Evolutionary conservation across 2,329 filamentous ascomycete species (phyloP), one percentile per base, ranked within the genome.

Genomic region (Akanthomyces uredinophilus): DNA sequence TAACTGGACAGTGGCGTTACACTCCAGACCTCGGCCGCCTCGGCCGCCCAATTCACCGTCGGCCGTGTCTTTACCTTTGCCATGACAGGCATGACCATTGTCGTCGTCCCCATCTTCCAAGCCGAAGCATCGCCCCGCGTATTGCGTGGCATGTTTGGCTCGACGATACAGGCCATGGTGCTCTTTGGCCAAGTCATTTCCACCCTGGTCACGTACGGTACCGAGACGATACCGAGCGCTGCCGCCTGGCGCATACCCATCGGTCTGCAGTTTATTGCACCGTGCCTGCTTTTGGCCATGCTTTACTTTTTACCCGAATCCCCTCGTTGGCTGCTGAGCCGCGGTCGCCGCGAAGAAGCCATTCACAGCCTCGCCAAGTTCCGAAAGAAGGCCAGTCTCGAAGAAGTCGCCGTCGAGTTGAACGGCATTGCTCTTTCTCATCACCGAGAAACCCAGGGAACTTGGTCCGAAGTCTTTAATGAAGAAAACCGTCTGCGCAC

Each of bases 231-330:
- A n/a, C 22, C 60, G 1, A 60, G 41, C 8, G 52, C 66, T 1
- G 62, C 62, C 0, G 65, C 62, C 6, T 83, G 81, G 80, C 70
- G 77, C 14, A 71, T 77, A n/a, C 79, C 79, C 0, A 78, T 78
- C 18, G 75, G 72, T 0, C 64, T 81, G 3, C 78, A 81, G 68
- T 77, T 78, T 68, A 56, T 77, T 2, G 78, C 75, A 54, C 75
- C 76, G 0, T 65, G 74, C 0, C 66, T 77, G 1, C 68, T 80
- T 1, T 61, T 79, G 4, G 57, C 70, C 0, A 67, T 72, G 2
- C 68, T 76, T 2, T 65, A 69, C 7, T 72, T 78, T 47, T 70
- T 78, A 4, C 78, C 78, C 0, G 79, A 81, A 65, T 78, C 75
- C 1, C 79, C 79, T 1, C 78, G 79, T 62, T 81, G 75, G 74